Conservation (phyloP, 768 basidiomycete species). For the Auriculariales sp. region DNA sequence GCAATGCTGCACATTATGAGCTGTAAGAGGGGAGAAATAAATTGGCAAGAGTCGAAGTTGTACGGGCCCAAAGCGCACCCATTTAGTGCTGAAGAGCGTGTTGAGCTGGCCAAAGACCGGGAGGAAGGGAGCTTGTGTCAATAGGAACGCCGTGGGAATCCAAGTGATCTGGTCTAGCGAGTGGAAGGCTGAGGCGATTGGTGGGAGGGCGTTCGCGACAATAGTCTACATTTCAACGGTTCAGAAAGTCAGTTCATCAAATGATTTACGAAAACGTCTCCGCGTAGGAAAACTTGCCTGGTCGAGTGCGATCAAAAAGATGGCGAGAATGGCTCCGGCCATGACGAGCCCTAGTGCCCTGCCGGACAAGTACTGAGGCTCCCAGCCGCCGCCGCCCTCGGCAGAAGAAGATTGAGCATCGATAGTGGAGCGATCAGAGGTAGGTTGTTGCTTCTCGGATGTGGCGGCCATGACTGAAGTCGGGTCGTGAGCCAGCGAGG, state of each 20-base stretch:
- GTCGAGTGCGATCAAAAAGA: background rate
- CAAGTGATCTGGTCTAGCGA: constrained; percentile 5
- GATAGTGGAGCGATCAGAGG: no score
- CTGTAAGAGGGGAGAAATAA: background rate
- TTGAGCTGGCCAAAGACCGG: constrained; percentile 19
- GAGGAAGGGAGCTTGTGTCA: constrained; percentile 11
- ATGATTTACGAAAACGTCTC: background rate
- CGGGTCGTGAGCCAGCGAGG: no score
- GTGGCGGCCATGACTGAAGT: no score
- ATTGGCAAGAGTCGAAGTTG: background rate
- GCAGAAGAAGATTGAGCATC: no score
- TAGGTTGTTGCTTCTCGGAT: no score
- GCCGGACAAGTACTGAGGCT: background rate
- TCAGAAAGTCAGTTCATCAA: no score
- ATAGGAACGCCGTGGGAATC: constrained; percentile 4
- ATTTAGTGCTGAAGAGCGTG: constrained; percentile 18
- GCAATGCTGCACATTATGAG: constrained; percentile 5
- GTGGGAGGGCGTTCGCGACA: constrained; percentile 11
- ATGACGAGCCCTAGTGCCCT: background rate
- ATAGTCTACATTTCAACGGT: constrained; percentile 15
- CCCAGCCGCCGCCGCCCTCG: no score
- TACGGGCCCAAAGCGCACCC: background rate
- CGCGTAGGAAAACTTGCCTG: background rate
- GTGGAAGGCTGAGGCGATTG: constrained; percentile 6
- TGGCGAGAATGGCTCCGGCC: background rate